Evolutionary conservation across 1,139 yeast genomes (phyloP).

Genomic region (Candida buenavistaensis): DNA sequence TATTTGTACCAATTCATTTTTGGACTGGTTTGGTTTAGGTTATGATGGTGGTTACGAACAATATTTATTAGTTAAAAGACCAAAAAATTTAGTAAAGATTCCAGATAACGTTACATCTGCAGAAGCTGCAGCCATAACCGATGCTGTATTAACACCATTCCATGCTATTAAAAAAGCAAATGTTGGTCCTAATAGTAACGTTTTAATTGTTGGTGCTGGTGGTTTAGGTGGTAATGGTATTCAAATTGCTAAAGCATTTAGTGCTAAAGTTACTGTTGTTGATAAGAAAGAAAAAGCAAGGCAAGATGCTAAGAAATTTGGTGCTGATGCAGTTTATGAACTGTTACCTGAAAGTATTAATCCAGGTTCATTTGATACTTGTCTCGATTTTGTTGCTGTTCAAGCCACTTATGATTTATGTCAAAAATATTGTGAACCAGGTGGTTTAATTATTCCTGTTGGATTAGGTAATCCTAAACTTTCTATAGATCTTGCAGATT

Average conservation of each 20-base stretch:
- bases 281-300: conserved; percentile 35
- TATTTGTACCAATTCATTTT: conserved; percentile 26
- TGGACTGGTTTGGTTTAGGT: conserved; percentile 30
- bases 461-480: conserved; percentile 38
- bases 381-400: conserved; percentile 42
- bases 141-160: conserved; percentile 45
- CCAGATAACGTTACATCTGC: conserved; percentile 40
- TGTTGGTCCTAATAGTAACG: conserved; percentile 28
- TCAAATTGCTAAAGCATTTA: conserved; percentile 33
- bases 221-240: conserved; percentile 48
- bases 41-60: conserved; percentile 46
- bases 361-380: conserved; percentile 31
- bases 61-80: conserved; percentile 32
- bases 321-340: conserved; percentile 39
- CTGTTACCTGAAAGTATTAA: conserved; percentile 12
- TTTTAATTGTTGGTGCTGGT: conserved; percentile 44
- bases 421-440: conserved; percentile 27
- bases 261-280: conserved; percentile 31
- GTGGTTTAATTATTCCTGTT: conserved; percentile 39
- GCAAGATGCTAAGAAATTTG: conserved; percentile 27
- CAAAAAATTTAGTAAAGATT: conserved; percentile 32
- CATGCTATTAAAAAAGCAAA: conserved; percentile 27
- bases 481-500: conserved; percentile 27
- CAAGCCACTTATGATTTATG: conserved; percentile 35
- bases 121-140: conserved; percentile 42